Conservation (phyloP, 139 green algal species). For the Chlamydomonas incerta region DNA sequence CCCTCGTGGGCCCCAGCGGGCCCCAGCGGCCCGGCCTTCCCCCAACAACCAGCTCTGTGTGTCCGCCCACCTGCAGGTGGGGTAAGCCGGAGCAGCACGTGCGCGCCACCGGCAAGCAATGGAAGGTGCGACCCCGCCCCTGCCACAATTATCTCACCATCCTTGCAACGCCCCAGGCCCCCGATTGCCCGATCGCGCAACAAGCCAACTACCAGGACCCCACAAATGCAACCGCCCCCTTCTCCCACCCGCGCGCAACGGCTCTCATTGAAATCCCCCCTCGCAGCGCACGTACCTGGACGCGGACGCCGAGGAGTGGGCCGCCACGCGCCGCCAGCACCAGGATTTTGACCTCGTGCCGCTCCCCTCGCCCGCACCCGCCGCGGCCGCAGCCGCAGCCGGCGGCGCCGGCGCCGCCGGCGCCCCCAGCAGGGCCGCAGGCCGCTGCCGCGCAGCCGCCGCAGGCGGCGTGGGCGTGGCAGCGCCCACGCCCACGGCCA, state of each 20-base stretch:
- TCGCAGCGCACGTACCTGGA: conserved; percentile 26
- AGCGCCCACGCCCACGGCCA: neutral
- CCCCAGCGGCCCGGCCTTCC: neutral
- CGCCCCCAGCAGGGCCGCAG: too few species aligned
- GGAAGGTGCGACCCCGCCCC: neutral
- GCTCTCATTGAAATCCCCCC: neutral
- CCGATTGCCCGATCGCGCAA: too few species aligned
- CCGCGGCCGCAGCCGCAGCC: too few species aligned
- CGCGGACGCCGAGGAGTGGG: conserved; percentile 29
- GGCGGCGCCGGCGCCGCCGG: too few species aligned
- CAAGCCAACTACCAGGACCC: neutral
- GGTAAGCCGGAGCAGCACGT: neutral
- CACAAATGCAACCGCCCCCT: neutral
- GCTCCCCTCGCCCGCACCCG: too few species aligned
- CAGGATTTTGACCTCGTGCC: too few species aligned
- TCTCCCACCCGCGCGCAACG: neutral
- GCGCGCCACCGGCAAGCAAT: neutral
- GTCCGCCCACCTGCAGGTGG: neutral
- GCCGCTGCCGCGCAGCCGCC: too few species aligned
- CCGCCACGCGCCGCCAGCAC: neutral
- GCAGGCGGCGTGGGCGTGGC: too few species aligned
- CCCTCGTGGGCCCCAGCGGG: too few species aligned
- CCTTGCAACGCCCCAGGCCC: neutral
- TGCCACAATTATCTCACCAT: neutral
- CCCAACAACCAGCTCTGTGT: too few species aligned